Conservation (phyloP, 176 grass and related monocot genomes). For the Eremochloa ophiuroides region DNA sequence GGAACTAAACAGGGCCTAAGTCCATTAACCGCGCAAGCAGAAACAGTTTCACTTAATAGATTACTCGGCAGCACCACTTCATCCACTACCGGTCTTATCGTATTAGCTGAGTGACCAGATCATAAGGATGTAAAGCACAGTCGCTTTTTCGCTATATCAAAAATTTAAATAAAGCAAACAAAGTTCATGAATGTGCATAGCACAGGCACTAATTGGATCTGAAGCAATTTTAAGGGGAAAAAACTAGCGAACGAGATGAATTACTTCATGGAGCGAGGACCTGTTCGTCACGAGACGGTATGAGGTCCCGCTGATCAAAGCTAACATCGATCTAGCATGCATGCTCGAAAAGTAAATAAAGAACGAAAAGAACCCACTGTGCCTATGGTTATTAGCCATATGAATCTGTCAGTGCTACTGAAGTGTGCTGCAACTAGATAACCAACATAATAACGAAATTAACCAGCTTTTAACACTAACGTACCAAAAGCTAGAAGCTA, state of each 20-base stretch:
- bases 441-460: constrained; percentile 2
- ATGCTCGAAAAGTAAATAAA: not conserved
- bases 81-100: not conserved
- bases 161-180: not conserved
- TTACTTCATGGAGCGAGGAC: not conserved
- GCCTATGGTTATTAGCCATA: not conserved
- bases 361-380: not conserved
- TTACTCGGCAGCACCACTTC: constrained; percentile 25
- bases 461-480: not conserved
- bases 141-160: not conserved
- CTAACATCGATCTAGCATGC: not conserved
- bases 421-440: constrained; percentile 25
- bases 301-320: not conserved
- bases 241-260: not conserved
- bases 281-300: not conserved
- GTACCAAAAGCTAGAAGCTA: not conserved
- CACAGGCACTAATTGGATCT: not conserved
- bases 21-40: not conserved
- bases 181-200: not conserved
- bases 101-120: not conserved
- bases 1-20: too few species aligned
- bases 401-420: not conserved
- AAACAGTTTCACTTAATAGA: not conserved
- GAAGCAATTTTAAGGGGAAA: not conserved
- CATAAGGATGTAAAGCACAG: constrained; percentile 5